Evolutionary conservation across 1,284 basidiomycete species (phyloP).

Genomic region (Mycena citricolor): DNA sequence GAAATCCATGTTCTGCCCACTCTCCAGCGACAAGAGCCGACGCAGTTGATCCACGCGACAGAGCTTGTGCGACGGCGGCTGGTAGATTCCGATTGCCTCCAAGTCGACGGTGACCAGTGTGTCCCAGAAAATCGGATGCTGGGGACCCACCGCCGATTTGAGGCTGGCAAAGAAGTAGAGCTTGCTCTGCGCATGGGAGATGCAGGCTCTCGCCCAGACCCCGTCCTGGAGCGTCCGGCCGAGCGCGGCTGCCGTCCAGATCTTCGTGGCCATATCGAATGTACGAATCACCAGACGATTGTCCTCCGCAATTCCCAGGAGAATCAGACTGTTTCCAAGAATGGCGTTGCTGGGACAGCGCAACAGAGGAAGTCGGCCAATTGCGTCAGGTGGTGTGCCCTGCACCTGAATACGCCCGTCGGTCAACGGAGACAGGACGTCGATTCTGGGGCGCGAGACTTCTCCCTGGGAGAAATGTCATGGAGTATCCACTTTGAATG

Average conservation of each 20-base stretch:
- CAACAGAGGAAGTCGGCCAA: slow-evolving; percentile 81
- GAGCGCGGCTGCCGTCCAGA: slow-evolving; percentile 82
- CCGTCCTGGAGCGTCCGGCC: slow-evolving; percentile 73
- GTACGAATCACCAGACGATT: slow-evolving; percentile 90
- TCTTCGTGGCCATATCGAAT: slow-evolving; percentile 70
- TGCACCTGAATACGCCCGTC: slow-evolving; percentile 2
- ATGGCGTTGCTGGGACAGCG: slow-evolving; percentile 91
- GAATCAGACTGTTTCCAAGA: slow-evolving; percentile 82
- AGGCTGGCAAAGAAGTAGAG: slow-evolving; percentile 85
- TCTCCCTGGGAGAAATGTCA: slow-evolving; percentile 1
- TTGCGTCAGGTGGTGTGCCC: slow-evolving; percentile 27
- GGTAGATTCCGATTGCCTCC: slow-evolving; percentile 92
- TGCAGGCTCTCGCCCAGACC: slow-evolving; percentile 84
- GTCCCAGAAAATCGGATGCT: slow-evolving; percentile 85
- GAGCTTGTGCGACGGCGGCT: slow-evolving; percentile 68
- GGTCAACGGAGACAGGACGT: slow-evolving; percentile 1
- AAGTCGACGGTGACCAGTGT: slow-evolving; percentile 88
- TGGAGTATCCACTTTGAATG: neutral
- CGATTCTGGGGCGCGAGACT: neutral
- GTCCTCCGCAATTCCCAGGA: slow-evolving; percentile 87
- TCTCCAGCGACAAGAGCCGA: slow-evolving; percentile 77
- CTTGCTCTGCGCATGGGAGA: slow-evolving; percentile 77
- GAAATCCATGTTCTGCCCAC: slow-evolving; percentile 77
- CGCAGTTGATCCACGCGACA: slow-evolving; percentile 71
- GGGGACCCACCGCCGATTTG: slow-evolving; percentile 64